Base-by-base conservation (phyloP, 306 rosid genomes). In the Macrotyloma uniflorum region DNA sequence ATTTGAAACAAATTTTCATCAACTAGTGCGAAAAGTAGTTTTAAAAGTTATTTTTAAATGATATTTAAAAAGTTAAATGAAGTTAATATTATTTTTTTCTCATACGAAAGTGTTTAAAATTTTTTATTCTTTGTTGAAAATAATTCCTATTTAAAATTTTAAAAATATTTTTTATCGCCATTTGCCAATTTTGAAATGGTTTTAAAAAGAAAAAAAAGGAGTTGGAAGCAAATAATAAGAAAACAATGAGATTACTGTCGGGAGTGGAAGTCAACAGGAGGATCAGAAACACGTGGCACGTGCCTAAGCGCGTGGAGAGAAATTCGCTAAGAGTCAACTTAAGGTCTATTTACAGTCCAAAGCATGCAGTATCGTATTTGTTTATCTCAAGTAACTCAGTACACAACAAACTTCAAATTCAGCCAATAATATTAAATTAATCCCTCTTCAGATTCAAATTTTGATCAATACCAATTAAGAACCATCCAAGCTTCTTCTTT, bases 401-500 rank as follows among this genome's bases (percentile, higher is more conserved):
- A 22, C 18, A 55, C 71, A 47, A 49, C 75, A 47, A 53, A 57
- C 33, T 88, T 79, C 83, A 83, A 82, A 83, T 33, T 47, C 22
- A 51, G n/a, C 0, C 6, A 18, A 33, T 63, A 23, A 40, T 20
- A 83, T 8, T 85, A 82, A 43, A 71, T 30, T 80, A 87, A 43
- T 58, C 45, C 46, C 33, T 28, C 22, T 35, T 30, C 14, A 51
- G 36, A 72, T 72, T 73, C 75, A 72, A 54, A 64, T 12, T 64
- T 53, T 15, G n/a, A n/a, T n/a, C n/a, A n/a, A n/a, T n/a, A n/a
- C n/a, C 10, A 53, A 22, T 16, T 32, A 64, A 62, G 88, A 87
- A 90, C 53, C 87, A 28, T 76, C 89, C 85, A 30, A 4, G 62
- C 81, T 80, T 28, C 88, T 83, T 84, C 88, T 67, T 68, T 4